Conservation (phyloP, 805 yeast species). For the Kodamaea neixiangensis region DNA sequence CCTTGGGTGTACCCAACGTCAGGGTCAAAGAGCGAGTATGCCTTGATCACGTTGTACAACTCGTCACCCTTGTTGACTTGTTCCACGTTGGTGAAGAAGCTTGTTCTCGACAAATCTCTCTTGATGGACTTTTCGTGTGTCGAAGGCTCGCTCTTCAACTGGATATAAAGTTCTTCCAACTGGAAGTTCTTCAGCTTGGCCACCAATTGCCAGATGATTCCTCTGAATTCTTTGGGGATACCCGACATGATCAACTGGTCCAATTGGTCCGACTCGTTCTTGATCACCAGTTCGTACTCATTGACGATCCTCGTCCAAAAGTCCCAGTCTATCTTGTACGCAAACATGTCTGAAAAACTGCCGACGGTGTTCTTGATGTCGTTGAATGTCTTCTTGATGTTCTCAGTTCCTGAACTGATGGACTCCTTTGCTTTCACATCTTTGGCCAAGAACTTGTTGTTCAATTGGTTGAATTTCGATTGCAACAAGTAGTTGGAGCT, state of each 20-base stretch:
- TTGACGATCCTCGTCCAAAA: slow-evolving; percentile 85
- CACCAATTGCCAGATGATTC: slow-evolving; percentile 90
- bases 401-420: slow-evolving; percentile 39
- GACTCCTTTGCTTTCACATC: slow-evolving; percentile 53
- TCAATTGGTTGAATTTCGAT: slow-evolving; percentile 58
- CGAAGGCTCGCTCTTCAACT: slow-evolving; percentile 50
- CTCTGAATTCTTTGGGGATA: slow-evolving; percentile 82
- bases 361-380: slow-evolving; percentile 53
- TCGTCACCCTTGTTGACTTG: slow-evolving; percentile 60
- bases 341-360: slow-evolving; percentile 35
- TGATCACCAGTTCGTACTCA: slow-evolving; percentile 70
- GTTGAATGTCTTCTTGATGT: slow-evolving; percentile 42
- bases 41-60: slow-evolving; percentile 73
- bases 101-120: slow-evolving; percentile 83
- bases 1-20: slow-evolving; percentile 99
- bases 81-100: slow-evolving; percentile 64
- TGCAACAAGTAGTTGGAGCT: slow-evolving; percentile 54
- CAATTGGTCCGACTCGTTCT: slow-evolving; percentile 58
- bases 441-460: slow-evolving; percentile 49
- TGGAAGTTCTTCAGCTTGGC: slow-evolving; percentile 72
- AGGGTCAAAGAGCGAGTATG: slow-evolving; percentile 80
- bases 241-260: slow-evolving; percentile 68
- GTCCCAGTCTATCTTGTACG: slow-evolving; percentile 65
- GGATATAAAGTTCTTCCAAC: slow-evolving; percentile 59
- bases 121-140: slow-evolving; percentile 74